These are phyloP conservation scores for Rhizopus arrhizus DNA, from an alignment of 371 early-diverging fungal species.

Conservation along the genomic window DNA sequence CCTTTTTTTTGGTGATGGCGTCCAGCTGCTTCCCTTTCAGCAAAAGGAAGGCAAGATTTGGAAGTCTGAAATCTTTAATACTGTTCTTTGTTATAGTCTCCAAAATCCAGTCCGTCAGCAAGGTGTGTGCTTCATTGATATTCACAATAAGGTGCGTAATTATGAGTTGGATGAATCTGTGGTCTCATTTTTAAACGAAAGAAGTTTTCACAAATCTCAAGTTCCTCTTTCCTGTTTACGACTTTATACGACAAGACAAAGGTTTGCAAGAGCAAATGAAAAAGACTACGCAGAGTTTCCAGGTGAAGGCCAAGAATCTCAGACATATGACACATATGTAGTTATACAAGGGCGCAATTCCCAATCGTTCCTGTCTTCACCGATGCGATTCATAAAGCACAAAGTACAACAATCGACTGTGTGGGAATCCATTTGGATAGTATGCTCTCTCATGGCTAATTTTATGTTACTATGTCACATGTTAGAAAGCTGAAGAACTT, in stretches of 20 bases:
- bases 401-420: slow-evolving; percentile 8
- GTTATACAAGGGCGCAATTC: slow-evolving; percentile 3
- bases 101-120: neutral
- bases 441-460: neutral
- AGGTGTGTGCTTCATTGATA: neutral
- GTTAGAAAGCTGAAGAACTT: neutral
- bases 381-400: slow-evolving; percentile 9
- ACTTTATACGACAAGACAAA: neutral
- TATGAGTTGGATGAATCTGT: neutral
- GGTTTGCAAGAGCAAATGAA: neutral
- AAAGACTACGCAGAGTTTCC: no score
- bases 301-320: neutral
- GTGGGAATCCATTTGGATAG: slow-evolving; percentile 13
- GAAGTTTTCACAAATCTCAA: neutral
- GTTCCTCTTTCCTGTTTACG: neutral
- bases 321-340: neutral
- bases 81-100: no score
- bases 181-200: neutral
- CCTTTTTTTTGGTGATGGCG: slow-evolving; percentile 13
- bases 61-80: neutral
- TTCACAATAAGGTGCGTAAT: slow-evolving; percentile 3
- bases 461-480: neutral
- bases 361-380: slow-evolving; percentile 9
- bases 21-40: slow-evolving; percentile 1
- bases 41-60: slow-evolving; percentile 5